Conservation (phyloP, 345 rosid genomes). For the Aquilaria sinensis region DNA sequence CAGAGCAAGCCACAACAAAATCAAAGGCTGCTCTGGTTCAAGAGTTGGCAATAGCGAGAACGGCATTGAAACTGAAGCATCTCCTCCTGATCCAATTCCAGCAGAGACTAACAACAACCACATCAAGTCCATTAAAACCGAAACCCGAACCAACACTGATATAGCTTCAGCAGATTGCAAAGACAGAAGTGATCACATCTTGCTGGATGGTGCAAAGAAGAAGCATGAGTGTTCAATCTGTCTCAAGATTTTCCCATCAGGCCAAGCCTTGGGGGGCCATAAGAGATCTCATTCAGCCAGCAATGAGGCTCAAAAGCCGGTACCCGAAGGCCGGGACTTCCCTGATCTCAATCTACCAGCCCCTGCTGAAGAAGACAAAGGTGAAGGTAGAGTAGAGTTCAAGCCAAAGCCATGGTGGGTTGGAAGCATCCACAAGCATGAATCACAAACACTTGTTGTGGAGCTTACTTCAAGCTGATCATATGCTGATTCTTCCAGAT, state of each 20-base stretch:
- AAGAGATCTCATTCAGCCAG: conserved; percentile 58
- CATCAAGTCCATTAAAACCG: conserved; percentile 12
- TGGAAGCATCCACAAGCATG: conserved; percentile 38
- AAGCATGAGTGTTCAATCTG: conserved; percentile 63
- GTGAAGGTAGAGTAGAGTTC: conserved; percentile 27
- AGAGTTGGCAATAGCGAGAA: conserved; percentile 29
- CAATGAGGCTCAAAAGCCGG: conserved; percentile 17
- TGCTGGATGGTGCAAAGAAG: conserved; percentile 19
- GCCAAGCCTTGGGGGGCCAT: conserved; percentile 89
- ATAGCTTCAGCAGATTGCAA: background rate
- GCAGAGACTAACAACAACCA: conserved; percentile 10
- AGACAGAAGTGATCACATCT: conserved; percentile 16
- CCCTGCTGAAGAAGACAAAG: conserved; percentile 40
- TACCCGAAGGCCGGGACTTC: conserved; percentile 25
- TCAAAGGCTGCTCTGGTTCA: conserved; percentile 27
- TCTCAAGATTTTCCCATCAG: conserved; percentile 54
- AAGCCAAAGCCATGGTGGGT: conserved; percentile 49
- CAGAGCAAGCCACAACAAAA: conserved; percentile 65
- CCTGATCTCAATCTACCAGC: conserved; percentile 59
- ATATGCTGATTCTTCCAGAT: conserved; percentile 6
- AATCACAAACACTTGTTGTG: conserved; percentile 17
- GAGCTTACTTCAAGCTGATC: conserved; percentile 36
- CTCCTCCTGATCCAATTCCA: conserved; percentile 17
- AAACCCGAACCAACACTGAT: conserved; percentile 5
- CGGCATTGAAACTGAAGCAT: conserved; percentile 22